Evolutionary conservation across 768 basidiomycete species (phyloP).

Genomic region (Kwoniella mangroviensis): DNA sequence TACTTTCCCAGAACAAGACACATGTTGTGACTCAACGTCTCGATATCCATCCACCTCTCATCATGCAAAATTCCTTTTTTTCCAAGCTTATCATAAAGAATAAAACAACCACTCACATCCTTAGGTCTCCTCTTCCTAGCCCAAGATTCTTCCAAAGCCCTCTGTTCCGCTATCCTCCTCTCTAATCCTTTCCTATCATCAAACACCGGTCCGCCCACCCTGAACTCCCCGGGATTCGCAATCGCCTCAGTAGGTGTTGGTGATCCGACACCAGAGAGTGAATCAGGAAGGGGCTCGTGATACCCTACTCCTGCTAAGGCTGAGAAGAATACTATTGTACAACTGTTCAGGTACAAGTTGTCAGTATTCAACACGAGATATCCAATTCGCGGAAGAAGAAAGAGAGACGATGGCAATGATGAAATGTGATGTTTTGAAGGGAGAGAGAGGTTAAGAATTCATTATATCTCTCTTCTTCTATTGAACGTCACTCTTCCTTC

Average conservation of each 20-base stretch:
- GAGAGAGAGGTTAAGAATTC: no score
- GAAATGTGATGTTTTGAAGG: no score
- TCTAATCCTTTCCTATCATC: conserved; percentile 23
- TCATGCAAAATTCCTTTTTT: no score
- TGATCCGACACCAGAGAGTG: neutral
- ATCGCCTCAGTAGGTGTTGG: neutral
- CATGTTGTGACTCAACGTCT: no score
- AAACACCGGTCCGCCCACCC: conserved; percentile 38
- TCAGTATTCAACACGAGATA: neutral
- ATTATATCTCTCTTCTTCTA: no score
- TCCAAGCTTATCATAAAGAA: neutral
- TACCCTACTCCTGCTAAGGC: conserved; percentile 55
- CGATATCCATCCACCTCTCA: no score
- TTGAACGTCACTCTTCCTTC: no score
- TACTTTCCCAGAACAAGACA: no score
- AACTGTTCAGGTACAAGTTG: conserved; percentile 31
- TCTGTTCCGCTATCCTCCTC: conserved; percentile 42
- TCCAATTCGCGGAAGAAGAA: no score
- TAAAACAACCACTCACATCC: conserved; percentile 49
- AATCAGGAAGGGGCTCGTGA: conserved; percentile 29
- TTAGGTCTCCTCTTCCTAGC: conserved; percentile 52
- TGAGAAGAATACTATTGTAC: conserved; percentile 52
- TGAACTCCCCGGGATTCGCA: conserved; percentile 25
- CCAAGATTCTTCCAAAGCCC: conserved; percentile 49
- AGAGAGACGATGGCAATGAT: no score